Base-by-base conservation (phyloP, 2,329 filamentous ascomycete genomes). In the Byssoonygena ceratinophila region DNA sequence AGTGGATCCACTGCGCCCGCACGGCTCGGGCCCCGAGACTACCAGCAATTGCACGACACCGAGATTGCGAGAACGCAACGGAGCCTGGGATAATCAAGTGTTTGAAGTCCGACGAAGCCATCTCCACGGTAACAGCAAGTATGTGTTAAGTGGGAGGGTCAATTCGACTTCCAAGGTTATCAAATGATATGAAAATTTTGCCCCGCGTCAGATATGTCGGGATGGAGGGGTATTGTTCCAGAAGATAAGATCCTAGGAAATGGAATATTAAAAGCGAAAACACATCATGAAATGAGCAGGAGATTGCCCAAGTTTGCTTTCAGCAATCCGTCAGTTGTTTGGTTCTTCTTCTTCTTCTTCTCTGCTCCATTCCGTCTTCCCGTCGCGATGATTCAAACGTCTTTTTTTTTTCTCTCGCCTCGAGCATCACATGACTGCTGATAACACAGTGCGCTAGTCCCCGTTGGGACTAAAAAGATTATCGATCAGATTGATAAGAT, bases 1-100 rank as follows among this genome's bases (percentile, higher is more conserved):
- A 87, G 72, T 87, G 86, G 54, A 74, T 60, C 64, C 70, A 75
- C 59, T 74, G 70, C 40, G 71, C 71, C 41, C 70, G 66, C 39
- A 75, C 67, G 55, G 72, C 69, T 44, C 65, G 59, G 4, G 69
- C 70, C 34, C 69, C 69, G 53, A 74, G 65, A 51, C 66, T 69
- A 16, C 64, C 59, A 48, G 71, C 70, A 55, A 75, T 64, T 39
- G 65, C 67, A 55, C 67, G 66, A 27, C 70, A 67, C 48, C 72
- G 69, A 54, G 73, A 74, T 36, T 65, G 67, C 20, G 72, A 74
- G 53, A 71, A 73, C 50, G 72, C 71, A 58, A 71, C 66, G 16
- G 69, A 65, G 56, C 69, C 69, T 5, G 66, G 64, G 45, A 71
- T 64, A 55, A 67, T 64, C 53, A 71, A 51, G 48, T 64, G 68